phyloP scores from a whole-genome alignment of 805 yeast species.

The Saccharomyces mikatae region DNA sequence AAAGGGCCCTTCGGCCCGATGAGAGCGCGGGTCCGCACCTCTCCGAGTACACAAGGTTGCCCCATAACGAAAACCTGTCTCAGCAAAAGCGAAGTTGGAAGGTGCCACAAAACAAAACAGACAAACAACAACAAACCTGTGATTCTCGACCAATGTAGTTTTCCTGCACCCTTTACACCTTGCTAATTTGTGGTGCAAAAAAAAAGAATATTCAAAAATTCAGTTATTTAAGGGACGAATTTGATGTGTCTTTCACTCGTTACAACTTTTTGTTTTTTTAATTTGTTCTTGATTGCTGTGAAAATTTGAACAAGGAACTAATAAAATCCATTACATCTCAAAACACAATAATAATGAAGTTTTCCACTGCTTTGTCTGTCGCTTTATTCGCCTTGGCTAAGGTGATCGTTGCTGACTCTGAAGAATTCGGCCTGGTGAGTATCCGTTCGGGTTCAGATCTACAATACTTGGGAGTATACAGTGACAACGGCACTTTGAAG shows the following conservation, averaged over 20 bases:
- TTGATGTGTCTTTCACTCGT: neutral
- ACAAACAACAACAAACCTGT: neutral
- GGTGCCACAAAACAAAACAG: neutral
- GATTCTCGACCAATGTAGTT: neutral
- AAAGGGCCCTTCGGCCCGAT: neutral
- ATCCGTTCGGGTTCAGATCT: constrained; percentile 32
- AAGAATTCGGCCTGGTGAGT: constrained; percentile 29
- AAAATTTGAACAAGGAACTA: neutral
- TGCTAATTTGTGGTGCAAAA: neutral
- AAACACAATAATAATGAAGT: constrained; percentile 15
- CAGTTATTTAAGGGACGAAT: neutral
- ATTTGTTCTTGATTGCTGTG: neutral
- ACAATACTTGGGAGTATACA: constrained; percentile 26
- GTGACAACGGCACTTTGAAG: constrained; percentile 11
- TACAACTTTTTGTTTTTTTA: neutral
- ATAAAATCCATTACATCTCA: neutral
- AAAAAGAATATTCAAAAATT: neutral
- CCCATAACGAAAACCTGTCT: neutral
- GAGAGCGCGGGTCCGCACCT: neutral
- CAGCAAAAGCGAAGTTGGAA: neutral
- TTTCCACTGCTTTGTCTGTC: constrained; percentile 18
- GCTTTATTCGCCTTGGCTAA: constrained; percentile 23
- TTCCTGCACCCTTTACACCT: neutral
- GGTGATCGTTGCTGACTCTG: constrained; percentile 30
- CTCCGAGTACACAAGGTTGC: neutral